These are phyloP conservation scores for Lodderomyces pseudojiufengensis DNA, from an alignment of 1,139 yeast genomes.

Conservation along the genomic window DNA sequence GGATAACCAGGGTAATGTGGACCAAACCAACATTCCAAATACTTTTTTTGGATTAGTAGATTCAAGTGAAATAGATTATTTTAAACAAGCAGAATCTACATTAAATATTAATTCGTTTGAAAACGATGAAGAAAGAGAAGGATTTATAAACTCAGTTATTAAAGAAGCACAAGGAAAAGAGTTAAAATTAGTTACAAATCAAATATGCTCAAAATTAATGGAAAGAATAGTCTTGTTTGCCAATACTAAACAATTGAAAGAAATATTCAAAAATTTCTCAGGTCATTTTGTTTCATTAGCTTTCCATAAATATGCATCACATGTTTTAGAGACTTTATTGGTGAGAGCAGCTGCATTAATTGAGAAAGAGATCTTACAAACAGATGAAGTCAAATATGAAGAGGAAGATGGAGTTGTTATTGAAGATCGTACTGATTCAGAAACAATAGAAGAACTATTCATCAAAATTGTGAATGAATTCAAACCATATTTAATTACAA, in stretches of 20 bases:
- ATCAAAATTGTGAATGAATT: conserved; percentile 64
- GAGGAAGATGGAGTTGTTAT: conserved; percentile 33
- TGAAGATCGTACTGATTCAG: conserved; percentile 29
- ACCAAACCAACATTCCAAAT: conserved; percentile 12
- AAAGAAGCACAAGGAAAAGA: conserved; percentile 91
- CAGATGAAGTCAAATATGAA: conserved; percentile 29
- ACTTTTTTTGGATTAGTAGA: conserved; percentile 84
- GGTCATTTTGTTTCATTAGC: conserved; percentile 75
- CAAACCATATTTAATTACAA: conserved; percentile 51
- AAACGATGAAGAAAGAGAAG: conserved; percentile 63
- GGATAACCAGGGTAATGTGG: not conserved
- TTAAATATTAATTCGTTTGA: conserved; percentile 79
- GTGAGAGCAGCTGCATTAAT: conserved; percentile 73
- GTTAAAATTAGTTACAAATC: conserved; percentile 87
- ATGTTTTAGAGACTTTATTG: conserved; percentile 82
- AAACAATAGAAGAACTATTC: conserved; percentile 58
- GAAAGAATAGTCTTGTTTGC: conserved; percentile 79
- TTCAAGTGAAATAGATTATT: conserved; percentile 79
- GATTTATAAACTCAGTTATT: conserved; percentile 71
- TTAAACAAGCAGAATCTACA: conserved; percentile 87
- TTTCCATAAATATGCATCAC: conserved; percentile 89
- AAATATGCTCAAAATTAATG: conserved; percentile 87
- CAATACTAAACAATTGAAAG: conserved; percentile 59
- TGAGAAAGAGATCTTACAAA: conserved; percentile 57
- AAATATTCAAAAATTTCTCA: conserved; percentile 60